Evolutionary conservation across 2,329 filamentous ascomycete genomes (phyloP), one percentile per base, ranked within the genome.

Genomic region (Aquanectria penicillioides): DNA sequence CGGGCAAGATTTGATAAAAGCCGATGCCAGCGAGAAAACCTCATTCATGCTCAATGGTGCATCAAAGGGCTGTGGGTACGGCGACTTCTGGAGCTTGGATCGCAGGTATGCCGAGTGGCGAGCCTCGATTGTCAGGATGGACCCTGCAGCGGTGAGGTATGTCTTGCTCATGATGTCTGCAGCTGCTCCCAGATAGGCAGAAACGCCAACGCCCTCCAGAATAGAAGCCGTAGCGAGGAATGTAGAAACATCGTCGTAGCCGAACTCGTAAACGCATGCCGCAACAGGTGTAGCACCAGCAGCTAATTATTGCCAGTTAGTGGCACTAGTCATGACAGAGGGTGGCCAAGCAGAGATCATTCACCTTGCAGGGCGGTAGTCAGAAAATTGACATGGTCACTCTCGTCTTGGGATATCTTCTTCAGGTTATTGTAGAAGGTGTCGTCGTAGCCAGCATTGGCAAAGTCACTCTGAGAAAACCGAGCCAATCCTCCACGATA

Each of bases 191-290:
- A 89, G 77, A 76, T 87, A 89, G 4, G 88, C 78, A 2, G 83
- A 83, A 76, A 91, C 88, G 9, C 88, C 83, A 26, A 88, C 81
- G 68, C 90, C 88, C 54, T 89, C 83, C 25, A 91, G 77, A 68
- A 91, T 87, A 54, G 83, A 83, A 22, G 83, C 87, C 1, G 87
- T 88, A 4, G 82, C 82, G 0, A 90, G 76, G 74, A 88, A 88
- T 18, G 77, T 76, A 62, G 85, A 82, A 71, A 82, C 80, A 59
- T 82, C 79, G 61, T 86, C 87, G 58, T 79, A 77, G 40, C 86
- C 85, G 40, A 90, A 90, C 49, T 75, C 69, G 76, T 89, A 90
- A 1, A 73, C 81, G 73, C 85, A 87, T 23, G 78, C 79, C 11
- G 74, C 67, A 10, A 88, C 83, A 15, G 87, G 81, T 0, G 73